Evolutionary conservation across 345 rosid species (phyloP).

Genomic region (Microcos paniculata): DNA sequence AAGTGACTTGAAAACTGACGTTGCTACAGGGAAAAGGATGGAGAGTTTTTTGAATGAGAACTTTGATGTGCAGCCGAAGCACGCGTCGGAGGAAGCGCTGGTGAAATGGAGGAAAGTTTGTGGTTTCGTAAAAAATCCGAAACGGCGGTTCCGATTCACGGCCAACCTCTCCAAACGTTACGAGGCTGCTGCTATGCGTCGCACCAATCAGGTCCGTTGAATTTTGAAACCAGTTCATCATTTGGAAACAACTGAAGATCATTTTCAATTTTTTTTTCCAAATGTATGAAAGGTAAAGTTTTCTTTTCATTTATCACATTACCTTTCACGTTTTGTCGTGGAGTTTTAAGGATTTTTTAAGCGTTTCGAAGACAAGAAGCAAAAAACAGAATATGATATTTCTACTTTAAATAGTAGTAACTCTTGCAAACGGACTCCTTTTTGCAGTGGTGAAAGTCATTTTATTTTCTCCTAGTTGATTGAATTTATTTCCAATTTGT

Average conservation of each 20-base stretch:
- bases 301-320: background rate
- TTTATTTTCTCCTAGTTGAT: background rate
- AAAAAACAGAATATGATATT: background rate
- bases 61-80: conserved; percentile 70
- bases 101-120: conserved; percentile 72
- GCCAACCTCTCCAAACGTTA: conserved; percentile 84
- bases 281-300: background rate
- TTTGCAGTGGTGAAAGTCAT: background rate
- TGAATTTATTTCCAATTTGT: background rate
- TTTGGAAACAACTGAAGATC: background rate
- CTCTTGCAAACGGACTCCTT: background rate
- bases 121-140: conserved; percentile 82
- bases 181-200: conserved; percentile 92
- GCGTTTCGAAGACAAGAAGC: background rate
- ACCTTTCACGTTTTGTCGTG: background rate
- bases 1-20: background rate
- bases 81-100: conserved; percentile 59
- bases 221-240: background rate
- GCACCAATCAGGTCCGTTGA: conserved; percentile 59
- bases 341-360: background rate
- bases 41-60: conserved; percentile 62
- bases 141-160: conserved; percentile 79
- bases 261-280: background rate
- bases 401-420: background rate
- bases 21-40: conserved; percentile 27